These are phyloP conservation scores for Agrocybe praecox DNA, from an alignment of 768 basidiomycete species.

Conservation along the genomic window DNA sequence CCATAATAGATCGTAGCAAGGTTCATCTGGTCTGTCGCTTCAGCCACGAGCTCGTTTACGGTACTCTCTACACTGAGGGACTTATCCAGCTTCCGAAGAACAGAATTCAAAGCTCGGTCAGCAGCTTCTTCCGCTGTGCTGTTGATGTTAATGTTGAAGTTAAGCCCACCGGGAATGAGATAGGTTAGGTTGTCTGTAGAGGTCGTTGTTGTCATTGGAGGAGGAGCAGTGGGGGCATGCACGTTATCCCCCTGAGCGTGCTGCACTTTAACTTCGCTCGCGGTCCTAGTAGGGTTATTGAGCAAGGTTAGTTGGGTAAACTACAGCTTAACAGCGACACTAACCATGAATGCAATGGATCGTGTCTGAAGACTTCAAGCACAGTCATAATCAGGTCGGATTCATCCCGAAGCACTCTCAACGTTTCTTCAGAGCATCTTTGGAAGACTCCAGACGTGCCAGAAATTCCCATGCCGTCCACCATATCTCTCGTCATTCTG, in stretches of 20 bases:
- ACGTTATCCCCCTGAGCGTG: constrained; percentile 50
- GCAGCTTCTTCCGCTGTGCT: constrained; percentile 83
- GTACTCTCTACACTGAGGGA: constrained; percentile 89
- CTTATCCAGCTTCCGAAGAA: constrained; percentile 82
- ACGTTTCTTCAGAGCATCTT: constrained; percentile 91
- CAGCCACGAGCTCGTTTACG: constrained; percentile 89
- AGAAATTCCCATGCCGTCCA: constrained; percentile 91
- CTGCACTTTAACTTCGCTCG: constrained; percentile 74
- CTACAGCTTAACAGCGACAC: constrained; percentile 16
- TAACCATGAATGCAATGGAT: constrained; percentile 92
- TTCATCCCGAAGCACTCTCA: constrained; percentile 85
- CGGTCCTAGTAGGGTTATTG: constrained; percentile 55
- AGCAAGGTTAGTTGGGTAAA: neutral
- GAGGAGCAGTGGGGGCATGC: neutral
- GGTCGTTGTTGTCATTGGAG: constrained; percentile 26
- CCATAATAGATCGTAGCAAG: constrained; percentile 80
- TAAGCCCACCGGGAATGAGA: constrained; percentile 35
- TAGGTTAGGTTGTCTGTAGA: constrained; percentile 24
- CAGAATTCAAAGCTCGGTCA: constrained; percentile 82
- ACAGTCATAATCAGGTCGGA: constrained; percentile 93
- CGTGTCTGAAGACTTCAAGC: constrained; percentile 95
- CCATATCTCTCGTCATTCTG: constrained; percentile 90
- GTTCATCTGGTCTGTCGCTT: constrained; percentile 79
- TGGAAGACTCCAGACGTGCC: constrained; percentile 95
- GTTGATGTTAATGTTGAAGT: constrained; percentile 59